Evolutionary conservation across 2,329 filamentous ascomycete species (phyloP), one percentile per base, ranked within the genome.

Genomic region (Xylariaceae sp.): DNA sequence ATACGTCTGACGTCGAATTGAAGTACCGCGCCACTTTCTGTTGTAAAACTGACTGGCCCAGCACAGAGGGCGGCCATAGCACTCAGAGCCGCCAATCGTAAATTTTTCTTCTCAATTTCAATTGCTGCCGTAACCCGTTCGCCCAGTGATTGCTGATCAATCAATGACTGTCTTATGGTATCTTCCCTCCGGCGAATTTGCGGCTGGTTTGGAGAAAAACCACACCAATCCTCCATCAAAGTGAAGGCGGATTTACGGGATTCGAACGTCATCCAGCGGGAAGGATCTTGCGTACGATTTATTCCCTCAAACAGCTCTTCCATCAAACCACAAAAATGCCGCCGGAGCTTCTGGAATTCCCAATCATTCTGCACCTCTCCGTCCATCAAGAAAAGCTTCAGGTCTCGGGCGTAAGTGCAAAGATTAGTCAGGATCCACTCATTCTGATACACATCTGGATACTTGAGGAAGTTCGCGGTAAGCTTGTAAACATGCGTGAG

Each of bases 161-260:
- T 85, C 61, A 94, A 79, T 2, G 88, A 89, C 62, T 91, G 88
- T 43, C 89, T 81, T 86, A 96, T 95, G 37, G 83, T 87, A 58
- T 95, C 88, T 71, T 96, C 91, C 58, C 90, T 81, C 55, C 86
- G 85, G 4, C 86, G 83, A 41, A 96, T 88, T 60, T 95, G 88
- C 11, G 75, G 78, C 68, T 95, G 90, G 60, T 96, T 96, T 0
- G 91, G 90, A 6, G 91, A 96, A 69, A 95, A 96, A 2, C 94
- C 94, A 68, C 94, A 99, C 95, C 95, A 99, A 61, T 97, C 92
- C 71, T 99, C 94, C 91, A 99, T 97, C 47, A 99, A 75, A 0
- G 91, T 86, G 67, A 99, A 99, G 0, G 92, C 88, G 4, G 94
- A 96, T 68, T 96, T 96, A 41, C 95, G 81, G 9, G 91, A 89